These are phyloP conservation scores for Sanghuangporus weigelae DNA, from an alignment of 1,284 basidiomycete species.

Conservation along the genomic window DNA sequence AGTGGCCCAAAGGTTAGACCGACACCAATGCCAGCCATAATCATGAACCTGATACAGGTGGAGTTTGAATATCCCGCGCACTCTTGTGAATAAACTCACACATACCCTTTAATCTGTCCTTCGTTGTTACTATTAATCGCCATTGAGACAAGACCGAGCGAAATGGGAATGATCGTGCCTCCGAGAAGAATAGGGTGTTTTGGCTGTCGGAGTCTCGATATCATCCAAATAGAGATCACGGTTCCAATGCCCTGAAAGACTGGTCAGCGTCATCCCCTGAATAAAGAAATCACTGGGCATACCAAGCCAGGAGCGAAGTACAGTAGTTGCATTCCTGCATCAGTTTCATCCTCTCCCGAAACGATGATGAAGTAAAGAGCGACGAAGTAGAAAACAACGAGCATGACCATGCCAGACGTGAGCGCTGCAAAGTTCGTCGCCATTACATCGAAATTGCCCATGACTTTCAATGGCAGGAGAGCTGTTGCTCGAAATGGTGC, in stretches of 20 bases:
- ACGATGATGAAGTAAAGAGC: slow-evolving; percentile 46
- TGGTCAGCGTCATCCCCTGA: neutral
- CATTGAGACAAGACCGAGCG: slow-evolving; percentile 38
- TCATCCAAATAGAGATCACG: slow-evolving; percentile 24
- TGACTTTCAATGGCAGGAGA: slow-evolving; percentile 37
- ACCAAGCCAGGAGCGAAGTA: slow-evolving; percentile 46
- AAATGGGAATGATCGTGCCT: slow-evolving; percentile 31
- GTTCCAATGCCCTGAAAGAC: slow-evolving; percentile 29
- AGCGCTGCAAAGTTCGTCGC: slow-evolving; percentile 35
- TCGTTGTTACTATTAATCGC: slow-evolving; percentile 35
- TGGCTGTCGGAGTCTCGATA: slow-evolving; percentile 33
- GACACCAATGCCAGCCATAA: slow-evolving; percentile 39
- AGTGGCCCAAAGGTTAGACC: slow-evolving; percentile 37
- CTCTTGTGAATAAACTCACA: neutral
- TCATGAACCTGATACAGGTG: slow-evolving; percentile 37
- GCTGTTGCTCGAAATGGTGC: slow-evolving; percentile 30
- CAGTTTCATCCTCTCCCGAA: slow-evolving; percentile 30
- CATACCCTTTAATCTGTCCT: slow-evolving; percentile 34
- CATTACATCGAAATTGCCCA: slow-evolving; percentile 32
- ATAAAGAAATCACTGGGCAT: slow-evolving; percentile 18
- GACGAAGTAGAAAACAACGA: slow-evolving; percentile 50
- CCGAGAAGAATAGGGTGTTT: slow-evolving; percentile 38
- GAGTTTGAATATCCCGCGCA: too few relatives aligned
- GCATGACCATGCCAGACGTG: slow-evolving; percentile 42
- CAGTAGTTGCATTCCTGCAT: slow-evolving; percentile 40